Base-by-base conservation (phyloP, 2,329 filamentous ascomycete genomes). In the Trichoderma lentiforme region DNA sequence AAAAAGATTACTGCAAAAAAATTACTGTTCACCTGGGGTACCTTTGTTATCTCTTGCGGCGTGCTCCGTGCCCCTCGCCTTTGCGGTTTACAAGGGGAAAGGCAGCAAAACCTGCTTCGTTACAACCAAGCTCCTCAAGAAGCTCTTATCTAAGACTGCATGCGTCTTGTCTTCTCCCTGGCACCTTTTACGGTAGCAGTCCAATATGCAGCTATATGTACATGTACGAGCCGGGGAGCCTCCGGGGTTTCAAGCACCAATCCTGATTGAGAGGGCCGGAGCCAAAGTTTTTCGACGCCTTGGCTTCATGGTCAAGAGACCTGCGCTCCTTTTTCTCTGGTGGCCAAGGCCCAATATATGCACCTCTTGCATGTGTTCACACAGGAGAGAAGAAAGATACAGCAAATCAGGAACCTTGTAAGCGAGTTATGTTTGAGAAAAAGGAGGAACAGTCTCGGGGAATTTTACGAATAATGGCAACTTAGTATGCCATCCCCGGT, bases 41-140 rank as follows among this genome's bases (percentile, higher is more conserved):
- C 30, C 36, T 61, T 61, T 62, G 67, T 70, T 70, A 70, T 70
- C 67, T 70, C 39, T n/a, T 70, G n/a, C 36, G 51, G 56, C 56
- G 58, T 69, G 65, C 61, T 70, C 67, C 57, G 11, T 51, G 57
- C 57, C 51, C 36, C 18, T 43, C 39, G 43, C n/a, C 34, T 39
- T 51, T 26, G 43, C 9, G 21, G 18, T 66, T 51, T 51, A 28
- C 24, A 43, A 69, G 24, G 64, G 36, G 39, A 60, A 32, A 18
- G 34, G 34, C 15, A 28, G 24, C 64, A 57, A 65, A 67, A 30
- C 47, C 32, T 67, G 47, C 30, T 53, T 15, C 8, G 30, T 5
- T 21, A 8, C 18, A n/a, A 2, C 30, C 7, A 14, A 11, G 7
- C 26, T 24, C 51, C 24, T 43, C 18, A 7, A n/a, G 64, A 39